phyloP scores from a whole-genome alignment of 2,329 filamentous ascomycete species.

The Beauveria sp. region DNA sequence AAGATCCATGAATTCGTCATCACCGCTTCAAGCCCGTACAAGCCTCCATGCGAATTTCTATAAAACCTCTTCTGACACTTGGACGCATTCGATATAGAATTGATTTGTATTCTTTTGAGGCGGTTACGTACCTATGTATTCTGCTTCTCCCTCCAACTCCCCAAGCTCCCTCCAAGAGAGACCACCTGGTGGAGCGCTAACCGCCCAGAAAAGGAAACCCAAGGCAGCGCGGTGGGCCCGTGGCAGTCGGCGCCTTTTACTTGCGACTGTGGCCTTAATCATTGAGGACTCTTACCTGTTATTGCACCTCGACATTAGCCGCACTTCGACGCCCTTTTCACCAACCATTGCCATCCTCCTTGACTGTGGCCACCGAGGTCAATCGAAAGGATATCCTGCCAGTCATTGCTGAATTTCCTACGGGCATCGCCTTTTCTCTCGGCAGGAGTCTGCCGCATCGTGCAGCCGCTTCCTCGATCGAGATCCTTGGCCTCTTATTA shows the following conservation, averaged over 20 bases:
- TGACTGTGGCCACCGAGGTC: slow-evolving; percentile 19
- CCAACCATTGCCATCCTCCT: slow-evolving; percentile 1
- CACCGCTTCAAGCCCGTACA: too few relatives aligned
- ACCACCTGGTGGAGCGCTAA: too few relatives aligned
- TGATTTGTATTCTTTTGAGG: too few relatives aligned
- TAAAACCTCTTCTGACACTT: too few relatives aligned
- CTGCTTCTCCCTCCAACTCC: too few relatives aligned
- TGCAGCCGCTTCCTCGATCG: slow-evolving; percentile 1
- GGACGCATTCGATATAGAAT: too few relatives aligned
- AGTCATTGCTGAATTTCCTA: neutral
- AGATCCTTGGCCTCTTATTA: neutral
- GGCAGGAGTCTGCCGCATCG: neutral
- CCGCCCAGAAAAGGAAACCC: neutral
- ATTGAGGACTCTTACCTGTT: neutral
- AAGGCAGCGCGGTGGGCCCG: neutral
- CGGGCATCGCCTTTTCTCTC: neutral
- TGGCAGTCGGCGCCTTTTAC: slow-evolving; percentile 13
- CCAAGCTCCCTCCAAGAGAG: too few relatives aligned
- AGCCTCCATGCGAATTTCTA: too few relatives aligned
- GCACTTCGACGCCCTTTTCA: neutral
- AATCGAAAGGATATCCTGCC: neutral
- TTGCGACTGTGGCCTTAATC: slow-evolving; percentile 30
- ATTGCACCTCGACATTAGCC: neutral
- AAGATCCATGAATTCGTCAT: too few relatives aligned
- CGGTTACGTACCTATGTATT: too few relatives aligned